Evolutionary conservation across 306 rosid genomes (phyloP).

Genomic region (Boehmeria nivea): DNA sequence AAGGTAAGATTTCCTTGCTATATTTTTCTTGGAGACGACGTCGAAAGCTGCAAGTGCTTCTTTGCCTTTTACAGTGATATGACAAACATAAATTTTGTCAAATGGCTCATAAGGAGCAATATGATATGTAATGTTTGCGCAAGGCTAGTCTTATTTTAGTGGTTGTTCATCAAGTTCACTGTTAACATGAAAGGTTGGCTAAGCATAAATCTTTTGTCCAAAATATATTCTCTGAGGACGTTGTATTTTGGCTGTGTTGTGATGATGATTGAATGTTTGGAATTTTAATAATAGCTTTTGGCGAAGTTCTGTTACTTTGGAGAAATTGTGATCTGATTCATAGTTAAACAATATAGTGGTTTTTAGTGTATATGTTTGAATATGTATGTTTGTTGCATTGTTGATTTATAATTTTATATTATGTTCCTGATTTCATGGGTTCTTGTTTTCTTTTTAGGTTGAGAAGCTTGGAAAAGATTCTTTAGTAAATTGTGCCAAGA

Average conservation of each 20-base stretch:
- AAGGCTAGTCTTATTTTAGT: background rate
- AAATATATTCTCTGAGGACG: background rate
- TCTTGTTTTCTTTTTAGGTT: conserved; percentile 45
- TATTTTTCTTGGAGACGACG: conserved; percentile 5
- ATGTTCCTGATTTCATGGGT: conserved; percentile 8
- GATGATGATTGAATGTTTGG: background rate
- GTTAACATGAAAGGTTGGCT: background rate
- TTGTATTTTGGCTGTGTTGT: background rate
- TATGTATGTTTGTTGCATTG: background rate
- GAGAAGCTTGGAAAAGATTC: conserved; percentile 92
- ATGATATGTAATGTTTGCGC: background rate
- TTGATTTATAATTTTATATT: background rate
- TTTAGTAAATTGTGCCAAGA: conserved; percentile 85
- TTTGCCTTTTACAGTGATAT: no score
- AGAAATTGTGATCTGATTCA: background rate
- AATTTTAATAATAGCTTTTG: background rate
- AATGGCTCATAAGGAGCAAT: no score
- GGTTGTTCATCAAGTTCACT: background rate
- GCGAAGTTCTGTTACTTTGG: no score
- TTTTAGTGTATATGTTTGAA: background rate
- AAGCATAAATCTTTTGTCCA: background rate
- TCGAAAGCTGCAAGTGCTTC: background rate
- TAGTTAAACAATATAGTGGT: background rate
- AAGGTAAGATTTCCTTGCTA: conserved; percentile 41
- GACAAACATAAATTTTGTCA: no score